Conservation (phyloP, 176 grass and related monocot genomes). For the Oryza glumipatula region DNA sequence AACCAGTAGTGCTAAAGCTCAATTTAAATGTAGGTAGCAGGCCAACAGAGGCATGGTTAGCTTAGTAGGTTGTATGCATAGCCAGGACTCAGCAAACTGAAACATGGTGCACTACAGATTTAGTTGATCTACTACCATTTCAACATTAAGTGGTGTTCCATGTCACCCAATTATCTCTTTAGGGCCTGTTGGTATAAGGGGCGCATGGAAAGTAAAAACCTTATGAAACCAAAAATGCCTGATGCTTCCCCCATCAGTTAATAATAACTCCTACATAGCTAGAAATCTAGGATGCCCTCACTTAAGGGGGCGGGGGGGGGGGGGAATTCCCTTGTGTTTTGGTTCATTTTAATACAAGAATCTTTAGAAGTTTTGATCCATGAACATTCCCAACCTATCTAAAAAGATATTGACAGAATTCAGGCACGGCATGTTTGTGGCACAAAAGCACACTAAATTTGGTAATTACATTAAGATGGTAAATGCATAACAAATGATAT, state of each 20-base stretch:
- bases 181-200: not conserved
- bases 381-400: not conserved
- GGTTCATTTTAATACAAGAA: not conserved
- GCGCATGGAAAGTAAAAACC: not conserved
- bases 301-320: not conserved
- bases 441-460: not conserved
- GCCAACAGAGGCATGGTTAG: not conserved
- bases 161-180: not conserved
- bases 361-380: not conserved
- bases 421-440: not conserved
- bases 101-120: not conserved
- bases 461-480: not conserved
- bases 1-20: not conserved
- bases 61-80: not conserved
- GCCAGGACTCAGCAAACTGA: constrained; percentile 1
- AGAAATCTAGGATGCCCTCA: not conserved
- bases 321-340: not conserved
- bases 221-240: not conserved
- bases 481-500: constrained; percentile 24
- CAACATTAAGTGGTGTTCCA: not conserved
- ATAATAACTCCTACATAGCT: not conserved
- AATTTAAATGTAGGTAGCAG: constrained; percentile 4
- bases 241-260: not conserved
- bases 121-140: not conserved
- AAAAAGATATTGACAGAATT: not conserved